Evolutionary conservation across 768 basidiomycete genomes (phyloP), one percentile per base, ranked within the genome.

Genomic region (Pulveroboletus frians): DNA sequence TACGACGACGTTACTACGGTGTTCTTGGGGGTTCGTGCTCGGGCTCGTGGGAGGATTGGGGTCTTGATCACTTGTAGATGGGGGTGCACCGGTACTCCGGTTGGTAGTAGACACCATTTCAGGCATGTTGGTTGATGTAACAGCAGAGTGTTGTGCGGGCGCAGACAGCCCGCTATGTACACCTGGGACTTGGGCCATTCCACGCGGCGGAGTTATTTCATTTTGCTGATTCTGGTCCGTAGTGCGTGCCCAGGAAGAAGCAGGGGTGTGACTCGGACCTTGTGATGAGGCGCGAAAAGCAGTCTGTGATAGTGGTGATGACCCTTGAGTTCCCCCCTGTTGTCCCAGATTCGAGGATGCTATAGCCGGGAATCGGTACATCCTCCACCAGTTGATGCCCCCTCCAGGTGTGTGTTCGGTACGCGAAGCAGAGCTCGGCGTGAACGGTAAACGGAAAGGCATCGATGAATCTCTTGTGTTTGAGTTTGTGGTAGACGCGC

Each of bases 321-420:
- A 5, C n/a, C 45, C 63, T 40, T 49, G 54, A 8, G 37, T 27
- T 17, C 52, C 61, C 13, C 47, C 55, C 27, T 51, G 61, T 43
- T 47, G 56, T 46, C 50, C 57, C 39, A 47, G 51, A 46, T 60
- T 56, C 8, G 73, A 66, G n/a, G 76, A 71, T 13, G 69, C 55
- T 55, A 88, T 83, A 34, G 86, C 75, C 8, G 84, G 85, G 71
- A 89, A 90, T n/a, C 87, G 78, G 61, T 88, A 88, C 57, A 88
- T 67, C 47, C 88, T 73, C 88, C 88, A 90, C 80, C 87, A 86
- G 60, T 90, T 90, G 49, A 90, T 73, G 15, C 75, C 73, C 26
- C 69, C 69, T 34, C 72, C 71, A 15, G 71, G 69, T 15, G 67
- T 64, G 42, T 63, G 72, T 55, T 73, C 72, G 3, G 68, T 66